Conservation (phyloP, 1,284 basidiomycete genomes). For the Microbotryum silenes-acaulis region DNA sequence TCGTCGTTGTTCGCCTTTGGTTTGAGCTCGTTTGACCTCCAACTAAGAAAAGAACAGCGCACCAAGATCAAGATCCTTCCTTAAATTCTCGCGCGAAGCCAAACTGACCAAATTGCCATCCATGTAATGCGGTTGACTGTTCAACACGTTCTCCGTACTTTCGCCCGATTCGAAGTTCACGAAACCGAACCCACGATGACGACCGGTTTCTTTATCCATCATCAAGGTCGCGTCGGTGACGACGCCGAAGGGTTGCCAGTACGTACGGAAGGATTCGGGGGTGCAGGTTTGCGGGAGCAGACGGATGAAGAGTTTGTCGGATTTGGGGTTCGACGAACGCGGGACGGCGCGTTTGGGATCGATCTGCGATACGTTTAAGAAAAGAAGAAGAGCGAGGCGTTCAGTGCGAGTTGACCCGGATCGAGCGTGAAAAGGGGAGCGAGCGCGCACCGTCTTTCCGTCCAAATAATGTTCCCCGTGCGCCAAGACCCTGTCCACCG, state of each 20-base stretch:
- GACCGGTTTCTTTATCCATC: conserved; percentile 91
- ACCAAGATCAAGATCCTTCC: too few species aligned
- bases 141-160: conserved; percentile 58
- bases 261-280: conserved; percentile 83
- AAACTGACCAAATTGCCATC: conserved; percentile 38
- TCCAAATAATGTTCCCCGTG: conserved; percentile 71
- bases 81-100: too few species aligned
- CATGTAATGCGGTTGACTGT: conserved; percentile 37
- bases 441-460: conserved; percentile 66
- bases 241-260: conserved; percentile 79
- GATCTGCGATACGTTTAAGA: conserved; percentile 56
- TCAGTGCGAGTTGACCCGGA: neutral
- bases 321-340: conserved; percentile 74
- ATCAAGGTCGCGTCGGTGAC: conserved; percentile 97
- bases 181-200: conserved; percentile 97
- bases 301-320: conserved; percentile 77
- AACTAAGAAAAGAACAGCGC: conserved; percentile 7
- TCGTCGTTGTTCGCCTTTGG: conserved; percentile 21
- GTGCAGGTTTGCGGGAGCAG: conserved; percentile 86
- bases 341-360: conserved; percentile 99
- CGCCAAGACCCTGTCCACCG: conserved; percentile 82
- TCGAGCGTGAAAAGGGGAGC: too few species aligned
- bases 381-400: neutral
- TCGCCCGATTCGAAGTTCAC: conserved; percentile 84
- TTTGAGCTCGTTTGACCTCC: conserved; percentile 32